Conservation (phyloP, 305 asterid genomes). For the Rubia occidens region DNA sequence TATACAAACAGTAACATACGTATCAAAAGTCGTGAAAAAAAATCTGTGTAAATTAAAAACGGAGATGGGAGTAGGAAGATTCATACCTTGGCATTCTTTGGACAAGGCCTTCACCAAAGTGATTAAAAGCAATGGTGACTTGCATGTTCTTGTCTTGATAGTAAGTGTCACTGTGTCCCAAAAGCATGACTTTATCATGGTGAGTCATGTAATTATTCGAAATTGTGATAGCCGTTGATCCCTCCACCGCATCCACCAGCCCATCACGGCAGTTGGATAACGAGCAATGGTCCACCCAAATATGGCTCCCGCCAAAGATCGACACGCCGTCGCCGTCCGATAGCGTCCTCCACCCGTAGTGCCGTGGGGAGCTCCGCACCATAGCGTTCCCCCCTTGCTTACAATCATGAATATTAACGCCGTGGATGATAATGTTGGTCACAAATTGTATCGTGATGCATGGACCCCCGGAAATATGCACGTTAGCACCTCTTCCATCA, state of each 20-base stretch:
- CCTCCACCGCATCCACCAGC: slow-evolving; percentile 24
- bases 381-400: slow-evolving; percentile 15
- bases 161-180: too few species aligned
- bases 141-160: too few species aligned
- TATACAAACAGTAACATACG: too few species aligned
- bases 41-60: too few species aligned
- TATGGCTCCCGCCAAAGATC: slow-evolving; percentile 21
- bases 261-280: slow-evolving; percentile 32
- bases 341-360: slow-evolving; percentile 17
- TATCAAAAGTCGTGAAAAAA: too few species aligned
- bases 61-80: too few species aligned
- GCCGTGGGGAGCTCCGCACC: slow-evolving; percentile 20
- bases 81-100: too few species aligned
- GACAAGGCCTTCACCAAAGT: too few species aligned
- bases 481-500: slow-evolving; percentile 27
- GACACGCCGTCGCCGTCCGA: slow-evolving; percentile 39
- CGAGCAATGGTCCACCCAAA: slow-evolving; percentile 35
- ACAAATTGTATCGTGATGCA: slow-evolving; percentile 9
- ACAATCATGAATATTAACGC: slow-evolving; percentile 21
- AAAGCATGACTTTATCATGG: slow-evolving; percentile 19
- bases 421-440: slow-evolving; percentile 30
- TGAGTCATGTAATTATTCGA: slow-evolving; percentile 33
- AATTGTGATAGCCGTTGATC: slow-evolving; percentile 32
- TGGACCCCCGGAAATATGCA: slow-evolving; percentile 27
- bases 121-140: too few species aligned